Conservation (phyloP, 139 green algal species). For the Edaphochlamys debaryana region DNA sequence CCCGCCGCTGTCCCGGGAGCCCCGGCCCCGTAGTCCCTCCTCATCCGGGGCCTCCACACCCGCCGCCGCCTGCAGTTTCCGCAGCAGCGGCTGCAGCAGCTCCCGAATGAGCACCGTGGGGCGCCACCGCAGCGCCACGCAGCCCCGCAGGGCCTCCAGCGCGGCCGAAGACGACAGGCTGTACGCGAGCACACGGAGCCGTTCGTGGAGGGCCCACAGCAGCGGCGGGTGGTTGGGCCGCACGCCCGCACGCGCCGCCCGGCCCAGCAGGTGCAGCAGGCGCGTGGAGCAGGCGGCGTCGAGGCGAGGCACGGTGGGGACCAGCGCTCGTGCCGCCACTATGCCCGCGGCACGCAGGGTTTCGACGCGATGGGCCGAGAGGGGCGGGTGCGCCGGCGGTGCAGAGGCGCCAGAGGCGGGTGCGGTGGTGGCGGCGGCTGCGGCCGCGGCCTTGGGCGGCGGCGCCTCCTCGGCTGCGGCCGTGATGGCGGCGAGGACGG, state of each 20-base stretch:
- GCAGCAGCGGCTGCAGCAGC: slow-evolving; percentile 16
- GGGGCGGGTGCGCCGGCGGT: background rate
- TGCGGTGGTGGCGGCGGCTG: background rate
- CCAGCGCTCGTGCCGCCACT: background rate
- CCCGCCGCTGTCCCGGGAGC: background rate
- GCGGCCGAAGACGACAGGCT: background rate
- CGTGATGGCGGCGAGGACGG: background rate
- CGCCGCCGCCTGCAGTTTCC: background rate
- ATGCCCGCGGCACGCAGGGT: background rate
- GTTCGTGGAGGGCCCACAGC: slow-evolving; percentile 22
- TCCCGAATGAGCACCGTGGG: slow-evolving; percentile 8
- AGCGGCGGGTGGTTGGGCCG: background rate
- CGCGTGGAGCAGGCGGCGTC: background rate
- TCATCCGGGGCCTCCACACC: background rate
- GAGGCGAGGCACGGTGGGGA: background rate
- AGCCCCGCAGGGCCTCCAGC: slow-evolving; percentile 3
- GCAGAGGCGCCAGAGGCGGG: background rate
- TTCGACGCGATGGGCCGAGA: background rate
- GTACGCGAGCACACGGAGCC: slow-evolving; percentile 1
- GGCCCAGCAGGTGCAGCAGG: background rate
- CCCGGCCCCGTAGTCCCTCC: too few relatives aligned
- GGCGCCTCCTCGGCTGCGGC: background rate
- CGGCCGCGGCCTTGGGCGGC: too few relatives aligned
- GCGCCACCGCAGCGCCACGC: background rate
- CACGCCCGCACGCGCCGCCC: background rate